Percentiles rank a stretch among this genome's conserved stretches.
These are phyloP conservation scores for Penicillium soppii DNA, from an alignment of 495 filamentous ascomycete genomes.

Conservation along the genomic window DNA sequence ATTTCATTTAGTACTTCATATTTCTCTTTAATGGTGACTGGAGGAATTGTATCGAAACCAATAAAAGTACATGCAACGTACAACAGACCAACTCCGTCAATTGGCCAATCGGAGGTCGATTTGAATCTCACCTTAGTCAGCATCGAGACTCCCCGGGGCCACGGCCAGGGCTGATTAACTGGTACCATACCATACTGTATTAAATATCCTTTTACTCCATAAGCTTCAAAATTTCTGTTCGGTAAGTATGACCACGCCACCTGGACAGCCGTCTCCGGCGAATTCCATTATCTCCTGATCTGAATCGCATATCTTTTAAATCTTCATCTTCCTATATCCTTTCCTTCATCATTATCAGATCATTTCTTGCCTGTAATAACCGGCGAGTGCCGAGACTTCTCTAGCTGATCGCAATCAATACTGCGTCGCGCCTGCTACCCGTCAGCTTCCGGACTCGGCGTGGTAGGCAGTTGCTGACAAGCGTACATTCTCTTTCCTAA, in stretches of 20 bases:
- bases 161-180: too few relatives aligned
- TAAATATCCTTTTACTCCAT: not conserved
- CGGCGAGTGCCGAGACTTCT: not conserved
- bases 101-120: too few relatives aligned
- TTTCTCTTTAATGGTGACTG: too few relatives aligned
- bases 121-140: constrained; percentile 11
- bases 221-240: not conserved
- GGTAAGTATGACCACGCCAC: constrained; percentile 12
- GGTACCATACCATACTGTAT: constrained; percentile 2
- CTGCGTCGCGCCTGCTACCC: constrained; percentile 15
- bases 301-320: constrained; percentile 14
- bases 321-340: not conserved
- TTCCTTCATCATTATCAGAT: constrained; percentile 9
- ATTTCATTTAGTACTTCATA: too few relatives aligned
- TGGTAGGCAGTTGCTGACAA: constrained; percentile 6
- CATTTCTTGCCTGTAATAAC: not conserved
- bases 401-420: not conserved
- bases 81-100: too few relatives aligned
- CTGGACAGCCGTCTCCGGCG: not conserved
- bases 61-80: too few relatives aligned
- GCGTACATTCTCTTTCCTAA: constrained; percentile 4
- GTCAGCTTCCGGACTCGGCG: constrained; percentile 16
- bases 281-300: constrained; percentile 16
- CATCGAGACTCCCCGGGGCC: too few relatives aligned
- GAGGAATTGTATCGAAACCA: too few relatives aligned